A percentile compares a stretch with the other conserved stretches of the same genome.
These are phyloP conservation scores for Seiridium unicorne DNA, from an alignment of 2,329 filamentous ascomycete species.

Conservation along the genomic window DNA sequence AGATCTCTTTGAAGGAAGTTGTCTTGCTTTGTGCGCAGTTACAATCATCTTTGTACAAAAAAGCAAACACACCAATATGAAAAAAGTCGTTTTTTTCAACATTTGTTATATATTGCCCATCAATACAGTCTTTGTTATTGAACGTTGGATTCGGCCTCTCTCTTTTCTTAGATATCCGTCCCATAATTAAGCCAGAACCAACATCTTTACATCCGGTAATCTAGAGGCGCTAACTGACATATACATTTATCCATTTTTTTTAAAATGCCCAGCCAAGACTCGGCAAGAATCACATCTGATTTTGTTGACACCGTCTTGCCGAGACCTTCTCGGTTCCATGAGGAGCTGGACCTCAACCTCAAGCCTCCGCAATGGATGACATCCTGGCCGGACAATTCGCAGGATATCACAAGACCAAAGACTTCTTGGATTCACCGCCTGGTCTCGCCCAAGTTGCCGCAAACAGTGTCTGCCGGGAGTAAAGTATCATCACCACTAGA, in stretches of 20 bases:
- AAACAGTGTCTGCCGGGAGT: not conserved
- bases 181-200: too few relatives aligned
- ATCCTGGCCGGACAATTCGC: too few relatives aligned
- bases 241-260: too few relatives aligned
- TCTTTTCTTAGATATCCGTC: too few relatives aligned
- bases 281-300: too few relatives aligned
- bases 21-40: not conserved
- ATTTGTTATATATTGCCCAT: not conserved
- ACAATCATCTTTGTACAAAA: too few relatives aligned
- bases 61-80: too few relatives aligned
- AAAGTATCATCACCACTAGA: too few relatives aligned
- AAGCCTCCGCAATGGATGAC: not conserved
- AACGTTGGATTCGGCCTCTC: too few relatives aligned
- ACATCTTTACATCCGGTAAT: too few relatives aligned
- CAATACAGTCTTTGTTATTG: not conserved
- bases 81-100: not conserved
- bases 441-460: not conserved
- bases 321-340: not conserved
- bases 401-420: not conserved
- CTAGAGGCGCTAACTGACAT: too few relatives aligned
- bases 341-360: not conserved
- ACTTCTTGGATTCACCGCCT: not conserved
- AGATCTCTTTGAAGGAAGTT: not conserved
- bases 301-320: not conserved
- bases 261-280: too few relatives aligned